Evolutionary conservation across 768 basidiomycete species (phyloP).

Genomic region (Saitozyma sp.): DNA sequence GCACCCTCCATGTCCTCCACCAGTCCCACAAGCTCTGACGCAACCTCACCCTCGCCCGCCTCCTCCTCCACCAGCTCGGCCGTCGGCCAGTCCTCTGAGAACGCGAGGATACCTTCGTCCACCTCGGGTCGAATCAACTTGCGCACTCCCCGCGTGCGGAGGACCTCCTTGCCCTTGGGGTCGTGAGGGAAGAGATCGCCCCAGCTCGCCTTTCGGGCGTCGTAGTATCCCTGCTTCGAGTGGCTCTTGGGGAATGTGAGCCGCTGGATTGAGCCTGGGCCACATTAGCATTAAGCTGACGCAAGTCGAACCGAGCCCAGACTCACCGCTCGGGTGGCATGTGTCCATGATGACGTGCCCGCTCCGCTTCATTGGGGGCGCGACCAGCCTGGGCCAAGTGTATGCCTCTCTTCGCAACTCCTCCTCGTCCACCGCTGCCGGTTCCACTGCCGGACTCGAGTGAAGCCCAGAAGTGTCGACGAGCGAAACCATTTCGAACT

Average conservation of each 20-base stretch:
- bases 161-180: constrained; percentile 59
- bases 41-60: background rate
- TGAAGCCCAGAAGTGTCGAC: constrained; percentile 3
- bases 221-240: constrained; percentile 92
- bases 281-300: constrained; percentile 9
- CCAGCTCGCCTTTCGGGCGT: constrained; percentile 89
- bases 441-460: background rate
- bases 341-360: constrained; percentile 90
- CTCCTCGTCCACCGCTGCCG: constrained; percentile 5
- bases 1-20: too few species aligned
- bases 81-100: constrained; percentile 9
- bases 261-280: constrained; percentile 83
- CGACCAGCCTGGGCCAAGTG: constrained; percentile 84
- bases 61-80: constrained; percentile 20
- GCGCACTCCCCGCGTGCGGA: constrained; percentile 40
- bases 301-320: background rate
- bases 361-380: constrained; percentile 85
- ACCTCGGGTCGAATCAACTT: too few species aligned
- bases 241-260: constrained; percentile 89
- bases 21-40: too few species aligned
- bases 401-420: constrained; percentile 73
- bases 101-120: too few species aligned
- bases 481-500: constrained; percentile 35
- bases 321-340: constrained; percentile 75
- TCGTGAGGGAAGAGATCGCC: constrained; percentile 92